Conservation (phyloP, 495 filamentous ascomycete genomes). For the Penicillium samsonianum region DNA sequence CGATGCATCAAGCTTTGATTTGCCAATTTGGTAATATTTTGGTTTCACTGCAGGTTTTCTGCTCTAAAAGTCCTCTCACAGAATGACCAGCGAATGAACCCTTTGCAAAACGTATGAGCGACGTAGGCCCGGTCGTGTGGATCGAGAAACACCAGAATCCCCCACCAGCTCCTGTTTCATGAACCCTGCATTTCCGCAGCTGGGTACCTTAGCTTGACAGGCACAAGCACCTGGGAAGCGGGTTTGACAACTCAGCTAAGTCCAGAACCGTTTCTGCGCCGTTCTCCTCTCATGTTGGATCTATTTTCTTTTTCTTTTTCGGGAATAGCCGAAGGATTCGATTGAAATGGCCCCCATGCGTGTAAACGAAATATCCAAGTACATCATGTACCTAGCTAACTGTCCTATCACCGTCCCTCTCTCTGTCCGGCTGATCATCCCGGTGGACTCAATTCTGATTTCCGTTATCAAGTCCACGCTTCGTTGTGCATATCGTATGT, state of each 20-base stretch:
- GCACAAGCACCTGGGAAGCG: slow-evolving; percentile 2
- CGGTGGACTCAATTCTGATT: slow-evolving; percentile 13
- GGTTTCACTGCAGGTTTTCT: not conserved
- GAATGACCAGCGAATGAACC: slow-evolving; percentile 4
- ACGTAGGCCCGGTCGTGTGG: slow-evolving; percentile 6
- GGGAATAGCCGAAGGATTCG: slow-evolving; percentile 20
- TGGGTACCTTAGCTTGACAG: slow-evolving; percentile 9
- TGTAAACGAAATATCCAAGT: slow-evolving; percentile 3
- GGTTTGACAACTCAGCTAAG: slow-evolving; percentile 7
- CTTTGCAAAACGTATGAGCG: slow-evolving; percentile 7
- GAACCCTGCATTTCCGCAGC: slow-evolving; percentile 11
- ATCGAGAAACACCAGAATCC: slow-evolving; percentile 3
- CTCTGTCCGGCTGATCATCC: slow-evolving; percentile 16
- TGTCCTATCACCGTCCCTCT: slow-evolving; percentile 4
- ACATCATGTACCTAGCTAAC: not conserved
- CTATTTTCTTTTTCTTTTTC: slow-evolving; percentile 6
- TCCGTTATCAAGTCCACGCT: not conserved
- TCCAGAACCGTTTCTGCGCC: slow-evolving; percentile 19
- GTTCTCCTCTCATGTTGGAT: slow-evolving; percentile 23
- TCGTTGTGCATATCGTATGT: slow-evolving; percentile 17
- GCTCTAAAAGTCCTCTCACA: not conserved
- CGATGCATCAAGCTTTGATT: slow-evolving; percentile 17
- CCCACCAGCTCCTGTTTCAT: slow-evolving; percentile 15
- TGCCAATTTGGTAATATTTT: not conserved
- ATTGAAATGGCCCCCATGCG: slow-evolving; percentile 16